A percentile compares a stretch with the other conserved stretches of the same genome.
Conservation (phyloP, 2,329 filamentous ascomycete species). For the Colletotrichum sp. region DNA sequence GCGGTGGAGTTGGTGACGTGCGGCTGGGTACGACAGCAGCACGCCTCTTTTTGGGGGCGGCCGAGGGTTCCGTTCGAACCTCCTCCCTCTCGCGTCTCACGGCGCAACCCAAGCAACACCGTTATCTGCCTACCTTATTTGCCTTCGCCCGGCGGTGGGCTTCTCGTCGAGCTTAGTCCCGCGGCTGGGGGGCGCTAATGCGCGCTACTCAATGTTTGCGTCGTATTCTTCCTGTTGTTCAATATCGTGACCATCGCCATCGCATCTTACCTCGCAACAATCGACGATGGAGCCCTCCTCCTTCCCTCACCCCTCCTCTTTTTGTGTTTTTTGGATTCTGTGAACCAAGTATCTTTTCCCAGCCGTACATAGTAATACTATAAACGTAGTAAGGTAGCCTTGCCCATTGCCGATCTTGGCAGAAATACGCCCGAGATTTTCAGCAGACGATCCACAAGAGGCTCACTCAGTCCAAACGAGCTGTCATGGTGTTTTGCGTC, state of each 20-base stretch:
- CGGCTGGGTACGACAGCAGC: background rate
- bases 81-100: background rate
- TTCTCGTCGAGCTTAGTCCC: background rate
- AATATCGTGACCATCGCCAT: background rate
- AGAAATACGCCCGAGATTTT: background rate
- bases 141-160: background rate
- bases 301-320: background rate
- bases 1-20: background rate
- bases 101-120: background rate
- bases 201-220: background rate
- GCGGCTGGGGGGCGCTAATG: background rate
- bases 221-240: background rate
- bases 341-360: background rate
- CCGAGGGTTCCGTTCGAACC: background rate
- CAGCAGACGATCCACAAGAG: background rate
- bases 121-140: background rate
- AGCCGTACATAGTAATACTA: background rate
- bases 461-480: background rate
- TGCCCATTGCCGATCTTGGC: background rate
- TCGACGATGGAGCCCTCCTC: background rate
- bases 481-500: background rate
- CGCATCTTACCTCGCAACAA: background rate
- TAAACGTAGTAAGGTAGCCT: background rate
- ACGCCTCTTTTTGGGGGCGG: background rate
- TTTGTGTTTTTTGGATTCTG: background rate